Evolutionary conservation across 257 asterid genomes (phyloP).

Genomic region (Thymus mandschuricus): DNA sequence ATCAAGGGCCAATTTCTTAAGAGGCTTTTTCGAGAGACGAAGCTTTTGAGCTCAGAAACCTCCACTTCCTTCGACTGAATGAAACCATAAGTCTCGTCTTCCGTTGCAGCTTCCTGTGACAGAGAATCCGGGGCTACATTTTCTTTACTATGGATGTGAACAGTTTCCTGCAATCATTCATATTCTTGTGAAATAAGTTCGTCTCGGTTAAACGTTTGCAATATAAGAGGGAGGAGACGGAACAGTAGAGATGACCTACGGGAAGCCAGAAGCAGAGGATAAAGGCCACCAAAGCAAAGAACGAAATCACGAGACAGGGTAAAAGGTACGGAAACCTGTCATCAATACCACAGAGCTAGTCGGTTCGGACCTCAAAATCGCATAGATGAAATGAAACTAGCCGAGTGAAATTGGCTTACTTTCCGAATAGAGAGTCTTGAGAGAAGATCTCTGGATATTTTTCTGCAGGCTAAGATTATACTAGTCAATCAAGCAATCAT

Average conservation of each 20-base stretch:
- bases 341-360: not conserved
- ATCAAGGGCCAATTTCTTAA: slow-evolving; percentile 72
- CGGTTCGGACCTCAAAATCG: slow-evolving; percentile 1
- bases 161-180: slow-evolving; percentile 67
- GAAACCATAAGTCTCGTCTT: too few relatives aligned
- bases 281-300: slow-evolving; percentile 59
- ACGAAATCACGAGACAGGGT: slow-evolving; percentile 79
- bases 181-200: not conserved
- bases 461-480: slow-evolving; percentile 71
- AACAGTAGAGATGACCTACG: slow-evolving; percentile 46
- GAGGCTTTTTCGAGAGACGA: slow-evolving; percentile 42
- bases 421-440: slow-evolving; percentile 64
- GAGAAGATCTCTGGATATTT: slow-evolving; percentile 74
- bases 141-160: slow-evolving; percentile 57
- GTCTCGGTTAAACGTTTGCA: not conserved
- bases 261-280: slow-evolving; percentile 70
- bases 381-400: not conserved
- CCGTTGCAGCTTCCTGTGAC: not conserved
- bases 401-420: slow-evolving; percentile 40
- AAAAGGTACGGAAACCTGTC: slow-evolving; percentile 84
- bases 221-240: not conserved
- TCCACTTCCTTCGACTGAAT: slow-evolving; percentile 19
- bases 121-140: slow-evolving; percentile 22
- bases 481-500: slow-evolving; percentile 11
- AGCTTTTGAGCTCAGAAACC: slow-evolving; percentile 32